These are phyloP conservation scores for Aspergillus cejpii DNA, from an alignment of 2,329 filamentous ascomycete species.

Conservation along the genomic window DNA sequence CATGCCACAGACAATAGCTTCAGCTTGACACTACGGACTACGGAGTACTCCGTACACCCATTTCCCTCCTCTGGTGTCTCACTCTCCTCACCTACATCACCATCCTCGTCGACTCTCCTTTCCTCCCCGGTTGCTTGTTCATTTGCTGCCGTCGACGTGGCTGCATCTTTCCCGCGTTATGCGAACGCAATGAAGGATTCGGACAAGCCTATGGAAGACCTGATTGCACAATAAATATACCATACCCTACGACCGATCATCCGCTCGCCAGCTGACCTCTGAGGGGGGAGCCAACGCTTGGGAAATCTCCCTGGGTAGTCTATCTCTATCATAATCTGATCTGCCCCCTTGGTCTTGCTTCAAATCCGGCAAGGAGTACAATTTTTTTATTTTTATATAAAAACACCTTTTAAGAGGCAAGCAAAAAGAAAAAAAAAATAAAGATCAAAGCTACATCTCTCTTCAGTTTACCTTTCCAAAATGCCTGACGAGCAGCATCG, in stretches of 20 bases:
- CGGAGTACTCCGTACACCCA: too few species aligned
- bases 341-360: conserved; percentile 11
- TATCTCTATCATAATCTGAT: conserved; percentile 15
- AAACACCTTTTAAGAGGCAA: conserved; percentile 11
- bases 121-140: too few species aligned
- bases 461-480: conserved; percentile 13
- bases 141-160: too few species aligned
- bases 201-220: too few species aligned
- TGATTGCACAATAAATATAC: conserved; percentile 12
- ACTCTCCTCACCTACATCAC: conserved; percentile 7
- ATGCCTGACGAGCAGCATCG: conserved; percentile 30
- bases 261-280: conserved; percentile 12
- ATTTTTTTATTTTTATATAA: too few species aligned
- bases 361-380: conserved; percentile 7
- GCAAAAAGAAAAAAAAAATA: conserved; percentile 10
- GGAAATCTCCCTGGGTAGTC: conserved; percentile 8
- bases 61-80: background rate
- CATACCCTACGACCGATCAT: conserved; percentile 14
- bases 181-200: conserved; percentile 13
- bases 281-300: too few species aligned
- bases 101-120: conserved; percentile 7
- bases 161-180: conserved; percentile 19
- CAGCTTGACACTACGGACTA: background rate
- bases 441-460: background rate
- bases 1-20: too few species aligned